Evolutionary conservation across 176 grass and related monocot genomes (phyloP), one percentile per base, ranked within the genome.

Genomic region (Triticum turgidum): DNA sequence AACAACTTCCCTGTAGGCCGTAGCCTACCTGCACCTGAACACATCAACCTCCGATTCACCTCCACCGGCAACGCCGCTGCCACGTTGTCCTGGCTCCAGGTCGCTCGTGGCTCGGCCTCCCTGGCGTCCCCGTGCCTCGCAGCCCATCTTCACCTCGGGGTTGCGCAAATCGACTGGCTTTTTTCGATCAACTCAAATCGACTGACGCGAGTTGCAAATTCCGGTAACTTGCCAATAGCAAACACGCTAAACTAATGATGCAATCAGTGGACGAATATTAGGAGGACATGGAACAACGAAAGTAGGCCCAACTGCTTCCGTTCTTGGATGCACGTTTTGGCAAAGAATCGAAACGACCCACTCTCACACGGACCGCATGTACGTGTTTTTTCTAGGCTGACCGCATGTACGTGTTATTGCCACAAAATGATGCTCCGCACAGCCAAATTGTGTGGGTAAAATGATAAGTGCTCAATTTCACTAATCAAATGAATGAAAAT

Each of bases 321-420:
- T 75, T 85, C 37, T 49, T 77, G 41, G 41, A 62, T 34, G 41
- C 79, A 81, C 65, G 63, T 66, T 22, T 84, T 42, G 51, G 29
- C 21, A 77, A 61, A 34, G 27, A 52, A 81, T 52, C 20, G 44
- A 69, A 51, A 33, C 11, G 6, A n/a, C 7, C 9, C 25, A 9
- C 24, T 47, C 12, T 21, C 24, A 7, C 25, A 32, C 47, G 45
- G 14, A 76, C 8, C 25, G 73, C 11, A 37, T 42, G 77, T 42
- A 44, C 12, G 22, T 14, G 13, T 18, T 17, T 15, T 54, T 54
- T 18, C 51, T 54, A 54, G 51, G 51, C 51, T 54, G 51, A 54
- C 70, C 2, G 27, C 11, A 69, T 27, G 58, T 42, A 45, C 3
- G 22, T 14, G 13, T 18, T 9, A 25, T 38, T 79, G 56, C 12